phyloP scores from a whole-genome alignment of 2,329 filamentous ascomycete genomes.

The Westerdykella aurantiaca region DNA sequence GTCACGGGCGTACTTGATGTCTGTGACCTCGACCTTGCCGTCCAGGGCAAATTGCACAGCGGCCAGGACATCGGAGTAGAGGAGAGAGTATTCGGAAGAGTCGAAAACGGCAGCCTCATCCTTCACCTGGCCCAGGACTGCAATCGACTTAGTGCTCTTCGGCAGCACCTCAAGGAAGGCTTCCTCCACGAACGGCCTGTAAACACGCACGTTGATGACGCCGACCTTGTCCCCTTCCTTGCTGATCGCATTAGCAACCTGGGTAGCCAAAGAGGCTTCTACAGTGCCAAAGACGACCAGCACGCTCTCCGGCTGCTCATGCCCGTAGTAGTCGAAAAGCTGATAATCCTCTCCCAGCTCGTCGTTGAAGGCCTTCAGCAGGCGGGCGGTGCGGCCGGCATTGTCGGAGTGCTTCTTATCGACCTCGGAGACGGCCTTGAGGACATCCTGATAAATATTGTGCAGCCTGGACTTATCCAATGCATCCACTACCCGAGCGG shows the following conservation, averaged over 20 bases:
- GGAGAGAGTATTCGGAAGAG: conserved; percentile 68
- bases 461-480: conserved; percentile 66
- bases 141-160: conserved; percentile 65
- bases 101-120: conserved; percentile 69
- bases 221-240: conserved; percentile 72
- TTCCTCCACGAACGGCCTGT: conserved; percentile 92
- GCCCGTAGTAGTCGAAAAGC: conserved; percentile 90
- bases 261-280: conserved; percentile 78
- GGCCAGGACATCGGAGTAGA: conserved; percentile 88
- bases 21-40: conserved; percentile 60
- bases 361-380: conserved; percentile 72
- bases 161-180: conserved; percentile 82
- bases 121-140: conserved; percentile 82
- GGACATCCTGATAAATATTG: conserved; percentile 61
- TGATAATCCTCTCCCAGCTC: conserved; percentile 91
- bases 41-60: conserved; percentile 64
- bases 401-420: conserved; percentile 65
- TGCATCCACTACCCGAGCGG: conserved; percentile 74
- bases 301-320: conserved; percentile 71
- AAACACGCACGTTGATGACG: conserved; percentile 85
- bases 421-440: conserved; percentile 55
- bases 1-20: conserved; percentile 83
- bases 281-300: conserved; percentile 89
- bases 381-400: conserved; percentile 64
- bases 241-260: conserved; percentile 69